phyloP scores from a whole-genome alignment of 345 rosid species.

The Brassica nigra region DNA sequence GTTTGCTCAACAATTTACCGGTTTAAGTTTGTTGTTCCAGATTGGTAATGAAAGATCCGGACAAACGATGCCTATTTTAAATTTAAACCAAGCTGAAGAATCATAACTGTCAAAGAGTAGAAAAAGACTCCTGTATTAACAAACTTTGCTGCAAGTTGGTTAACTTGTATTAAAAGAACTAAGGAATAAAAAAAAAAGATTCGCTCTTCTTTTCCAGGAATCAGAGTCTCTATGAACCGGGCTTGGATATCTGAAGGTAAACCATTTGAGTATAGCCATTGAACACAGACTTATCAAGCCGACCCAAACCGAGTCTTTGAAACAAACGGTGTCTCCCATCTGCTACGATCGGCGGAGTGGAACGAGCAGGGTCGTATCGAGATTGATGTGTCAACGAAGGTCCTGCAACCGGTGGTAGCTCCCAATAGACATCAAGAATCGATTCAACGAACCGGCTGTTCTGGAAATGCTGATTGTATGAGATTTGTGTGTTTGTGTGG shows the following conservation, averaged over 20 bases:
- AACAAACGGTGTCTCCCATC: constrained; percentile 82
- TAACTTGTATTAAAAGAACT: constrained; percentile 9
- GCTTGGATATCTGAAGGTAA: constrained; percentile 73
- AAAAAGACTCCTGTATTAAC: constrained; percentile 23
- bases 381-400: constrained; percentile 97
- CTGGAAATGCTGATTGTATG: constrained; percentile 74
- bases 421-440: constrained; percentile 87
- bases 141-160: not conserved
- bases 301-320: constrained; percentile 72
- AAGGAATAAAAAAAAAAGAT: constrained; percentile 3
- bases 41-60: not conserved
- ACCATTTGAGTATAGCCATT: constrained; percentile 99
- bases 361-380: constrained; percentile 88
- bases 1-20: not conserved
- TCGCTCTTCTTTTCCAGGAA: constrained; percentile 27
- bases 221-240: constrained; percentile 45
- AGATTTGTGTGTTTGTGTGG: constrained; percentile 67
- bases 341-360: constrained; percentile 74
- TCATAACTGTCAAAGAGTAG: constrained; percentile 1
- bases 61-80: not conserved
- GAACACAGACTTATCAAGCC: constrained; percentile 75
- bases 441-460: constrained; percentile 89
- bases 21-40: not conserved
- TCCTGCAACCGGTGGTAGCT: constrained; percentile 92
- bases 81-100: not conserved